phyloP scores from a whole-genome alignment of 1,284 basidiomycete species.

The Cryptococcus maquisensis region DNA sequence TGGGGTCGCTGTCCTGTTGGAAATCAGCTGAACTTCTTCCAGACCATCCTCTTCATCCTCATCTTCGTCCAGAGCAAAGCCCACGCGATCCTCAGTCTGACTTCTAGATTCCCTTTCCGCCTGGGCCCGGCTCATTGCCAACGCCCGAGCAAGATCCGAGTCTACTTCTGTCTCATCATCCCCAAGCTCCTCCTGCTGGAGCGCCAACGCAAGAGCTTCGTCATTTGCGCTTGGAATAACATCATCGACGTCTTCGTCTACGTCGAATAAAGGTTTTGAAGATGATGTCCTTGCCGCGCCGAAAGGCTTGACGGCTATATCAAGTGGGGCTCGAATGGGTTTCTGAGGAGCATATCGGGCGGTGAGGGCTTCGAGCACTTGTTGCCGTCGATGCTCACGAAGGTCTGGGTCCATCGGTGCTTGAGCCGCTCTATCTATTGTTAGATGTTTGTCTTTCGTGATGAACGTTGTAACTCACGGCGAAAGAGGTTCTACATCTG shows the following conservation, averaged over 20 bases:
- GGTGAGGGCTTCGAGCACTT: conserved; percentile 63
- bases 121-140: conserved; percentile 29
- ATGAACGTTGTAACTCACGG: conserved; percentile 54
- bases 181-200: conserved; percentile 46
- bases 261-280: conserved; percentile 57
- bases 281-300: conserved; percentile 25
- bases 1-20: conserved; percentile 8
- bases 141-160: conserved; percentile 32
- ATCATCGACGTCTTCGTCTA: conserved; percentile 39
- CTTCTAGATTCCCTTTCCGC: conserved; percentile 12
- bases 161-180: conserved; percentile 42
- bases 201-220: conserved; percentile 42
- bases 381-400: conserved; percentile 60
- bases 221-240: conserved; percentile 40
- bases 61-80: not conserved
- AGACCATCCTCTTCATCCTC: conserved; percentile 27
- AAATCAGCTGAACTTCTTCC: conserved; percentile 23
- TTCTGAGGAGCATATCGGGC: conserved; percentile 56
- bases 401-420: conserved; percentile 59
- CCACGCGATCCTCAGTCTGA: conserved; percentile 13
- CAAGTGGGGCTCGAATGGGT: conserved; percentile 28
- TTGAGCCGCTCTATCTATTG: conserved; percentile 5
- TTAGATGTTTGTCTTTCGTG: not conserved
- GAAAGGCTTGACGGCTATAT: conserved; percentile 34
- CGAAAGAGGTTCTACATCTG: conserved; percentile 60